Base-by-base conservation (phyloP, 805 yeast species). In the Metschnikowia gelsemii region DNA sequence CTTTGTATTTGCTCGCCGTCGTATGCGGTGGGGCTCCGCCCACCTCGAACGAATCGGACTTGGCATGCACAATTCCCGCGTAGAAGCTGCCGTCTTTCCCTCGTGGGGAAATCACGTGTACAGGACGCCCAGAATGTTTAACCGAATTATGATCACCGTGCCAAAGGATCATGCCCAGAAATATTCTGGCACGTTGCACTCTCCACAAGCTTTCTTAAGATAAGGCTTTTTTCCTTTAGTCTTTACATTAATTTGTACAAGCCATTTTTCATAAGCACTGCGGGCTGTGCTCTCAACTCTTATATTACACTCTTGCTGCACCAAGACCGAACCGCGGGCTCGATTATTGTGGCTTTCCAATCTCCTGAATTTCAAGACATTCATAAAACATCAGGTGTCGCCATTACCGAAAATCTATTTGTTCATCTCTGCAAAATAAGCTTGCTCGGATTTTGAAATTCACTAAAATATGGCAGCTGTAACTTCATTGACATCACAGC, bases 21-120 rank as follows among this genome's bases (percentile, higher is more conserved):
- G n/a, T 20, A 5, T 20, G 26, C 29, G 35, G 43, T 35, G 43
- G 39, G 43, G 39, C 39, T 40, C 39, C 33, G 43, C 39, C 35
- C 17, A 11, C n/a, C n/a, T n/a, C n/a, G n/a, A n/a, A n/a, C n/a
- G n/a, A n/a, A n/a, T n/a, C n/a, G n/a, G n/a, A 17, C 18, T 14
- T 36, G 23, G 19, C 25, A 29, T 25, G 33, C 32, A 28, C 25
- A n/a, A n/a, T 27, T 25, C 29, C 11, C 16, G 24, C 14, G 26
- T 14, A 29, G 13, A 17, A 11, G 35, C 17, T 23, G 13, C 26
- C 21, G 14, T 14, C 25, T 24, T 39, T 27, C 31, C 29, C 33
- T 34, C 43, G 43, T 40, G 43, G 43, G 43, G 39, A n/a, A 34
- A 3, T 7, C 13, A 26, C 14, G 22, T 21, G 12, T 40, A 39